Evolutionary conservation across 768 basidiomycete genomes (phyloP), one percentile per base, ranked within the genome.

Genomic region (Solioccasus polychromus): DNA sequence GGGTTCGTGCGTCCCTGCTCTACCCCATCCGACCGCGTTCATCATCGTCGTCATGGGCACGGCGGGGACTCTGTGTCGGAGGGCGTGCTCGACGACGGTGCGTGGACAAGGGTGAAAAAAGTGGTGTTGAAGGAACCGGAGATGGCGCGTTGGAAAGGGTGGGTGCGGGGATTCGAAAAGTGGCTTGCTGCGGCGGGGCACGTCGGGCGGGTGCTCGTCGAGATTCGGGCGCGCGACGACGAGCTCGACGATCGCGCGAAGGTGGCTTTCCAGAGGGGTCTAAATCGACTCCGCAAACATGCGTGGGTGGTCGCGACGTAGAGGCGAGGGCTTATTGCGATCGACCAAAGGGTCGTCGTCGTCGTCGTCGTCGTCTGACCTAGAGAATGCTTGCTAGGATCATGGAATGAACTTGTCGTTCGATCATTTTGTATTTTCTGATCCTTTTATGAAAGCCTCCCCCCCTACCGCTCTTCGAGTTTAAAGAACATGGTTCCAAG

Each of bases 261-360:
- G 34, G 40, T 5, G 30, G 38, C 29, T 8, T 52, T 56, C 23
- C 39, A 35, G 14, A 40, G 39, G 19, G 49, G 50, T 2, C 35
- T 55, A 4, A 42, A 47, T 25, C 42, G 45, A 20, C 54, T 55
- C 42, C 32, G 45, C 25, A 47, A 26, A 34, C 35, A 51, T 42
- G 49, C 54, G 8, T 25, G 22, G 22, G 52, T 54, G 19, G 18
- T 45, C 23, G 22, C 40, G 17, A 15, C 25, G 19, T 38, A 35
- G 44, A 4, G 18, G 25, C 7, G 19, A 12, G 5, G 15, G 2
- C 11, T 22, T 8, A 58, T 61, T 12, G 25, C 61, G 18, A 35
- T 63, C 47, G 60, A 61, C 20, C 58, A 61, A 46, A 55, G 60
- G 28, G 48, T 62, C 18, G 61, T 62, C 18, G 62, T 62, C 18